Base-by-base conservation (phyloP, 352 stramenopile genomes). In the Phytophthora fragariae region DNA sequence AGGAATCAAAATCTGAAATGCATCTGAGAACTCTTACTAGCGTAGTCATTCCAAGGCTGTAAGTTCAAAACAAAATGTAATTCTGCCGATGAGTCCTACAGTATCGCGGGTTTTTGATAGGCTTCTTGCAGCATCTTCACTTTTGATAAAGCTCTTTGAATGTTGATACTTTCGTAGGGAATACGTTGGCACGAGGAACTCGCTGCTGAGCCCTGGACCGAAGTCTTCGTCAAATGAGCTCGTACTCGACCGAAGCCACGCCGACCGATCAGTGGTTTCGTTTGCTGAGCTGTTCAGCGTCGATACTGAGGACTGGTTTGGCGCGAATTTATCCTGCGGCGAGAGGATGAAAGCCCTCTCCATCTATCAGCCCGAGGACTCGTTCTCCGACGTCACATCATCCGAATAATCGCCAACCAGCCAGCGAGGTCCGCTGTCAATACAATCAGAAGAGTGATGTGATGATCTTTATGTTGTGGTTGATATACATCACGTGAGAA, bases 381-480 rank as follows among this genome's bases (percentile, higher is more conserved):
- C 0, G n/a, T 9, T 14, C 9, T 19, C 31, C 8, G 47, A 24
- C 1, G 47, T 14, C 65, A 24, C 11, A 4, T 3, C 2, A 9
- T 8, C 65, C 46, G 17, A 58, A 75, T 55, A 75, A 3, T 74
- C 56, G 14, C 72, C 50, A 3, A 21, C 14, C 1, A 78, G 21
- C 71, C 71, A 78, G 1, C 41, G 49, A 1, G 66, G 19, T 21
- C 19, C 19, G 19, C 19, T 21, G 19, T 21, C 19, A 21, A 21
- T 21, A 21, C 19, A 21, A 21, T 21, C 19, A 21, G 19, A 21
- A 21, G 19, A 21, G 19, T 21, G 19, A 21, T 21, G 19, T 21
- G 19, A 21, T 21, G 19, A 21, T 21, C 19, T 21, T 21, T 21
- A 21, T 21, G 19, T 21, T 21, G 19, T 21, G 19, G 19, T 21